Percentiles rank a stretch among this genome's conserved stretches.
Conservation (phyloP, 305 asterid species). For the Fraxinus sp. region DNA sequence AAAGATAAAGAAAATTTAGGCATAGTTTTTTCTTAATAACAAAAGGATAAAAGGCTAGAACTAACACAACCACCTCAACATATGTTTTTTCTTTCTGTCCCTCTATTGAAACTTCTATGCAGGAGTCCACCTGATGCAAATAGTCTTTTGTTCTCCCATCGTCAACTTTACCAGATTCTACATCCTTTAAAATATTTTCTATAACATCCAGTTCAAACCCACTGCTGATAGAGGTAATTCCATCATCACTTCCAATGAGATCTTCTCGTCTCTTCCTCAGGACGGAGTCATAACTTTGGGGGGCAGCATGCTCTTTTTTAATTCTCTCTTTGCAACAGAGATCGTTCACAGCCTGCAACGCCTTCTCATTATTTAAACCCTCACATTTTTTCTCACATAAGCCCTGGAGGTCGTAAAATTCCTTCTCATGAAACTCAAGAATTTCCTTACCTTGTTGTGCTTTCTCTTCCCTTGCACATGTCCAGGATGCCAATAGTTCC, state of each 20-base stretch:
- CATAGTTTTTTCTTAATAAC: slow-evolving; percentile 1
- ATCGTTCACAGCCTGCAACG: slow-evolving; percentile 74
- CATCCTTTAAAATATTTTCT: slow-evolving; percentile 76
- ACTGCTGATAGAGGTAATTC: slow-evolving; percentile 40
- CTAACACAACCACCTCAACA: slow-evolving; percentile 56
- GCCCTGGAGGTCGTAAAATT: slow-evolving; percentile 65
- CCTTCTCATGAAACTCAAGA: slow-evolving; percentile 77
- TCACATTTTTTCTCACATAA: slow-evolving; percentile 81
- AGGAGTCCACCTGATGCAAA: slow-evolving; percentile 75
- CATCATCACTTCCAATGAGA: slow-evolving; percentile 57
- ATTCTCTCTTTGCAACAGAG: slow-evolving; percentile 76
- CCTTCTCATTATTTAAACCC: slow-evolving; percentile 75
- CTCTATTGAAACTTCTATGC: slow-evolving; percentile 60
- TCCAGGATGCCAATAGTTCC: slow-evolving; percentile 70
- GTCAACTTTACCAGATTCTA: slow-evolving; percentile 79
- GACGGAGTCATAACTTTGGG: slow-evolving; percentile 66
- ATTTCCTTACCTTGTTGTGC: slow-evolving; percentile 61
- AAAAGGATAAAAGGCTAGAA: slow-evolving; percentile 15
- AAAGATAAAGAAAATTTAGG: slow-evolving; percentile 26
- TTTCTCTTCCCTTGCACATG: slow-evolving; percentile 60
- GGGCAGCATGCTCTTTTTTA: slow-evolving; percentile 55
- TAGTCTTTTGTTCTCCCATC: slow-evolving; percentile 74
- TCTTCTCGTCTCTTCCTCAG: slow-evolving; percentile 68
- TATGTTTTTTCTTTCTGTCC: neutral
- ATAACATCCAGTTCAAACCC: slow-evolving; percentile 80